Percentiles rank a stretch among this genome's conserved stretches.
Conservation (phyloP, 2,329 filamentous ascomycete species). For the Penicillium vulpinum region DNA sequence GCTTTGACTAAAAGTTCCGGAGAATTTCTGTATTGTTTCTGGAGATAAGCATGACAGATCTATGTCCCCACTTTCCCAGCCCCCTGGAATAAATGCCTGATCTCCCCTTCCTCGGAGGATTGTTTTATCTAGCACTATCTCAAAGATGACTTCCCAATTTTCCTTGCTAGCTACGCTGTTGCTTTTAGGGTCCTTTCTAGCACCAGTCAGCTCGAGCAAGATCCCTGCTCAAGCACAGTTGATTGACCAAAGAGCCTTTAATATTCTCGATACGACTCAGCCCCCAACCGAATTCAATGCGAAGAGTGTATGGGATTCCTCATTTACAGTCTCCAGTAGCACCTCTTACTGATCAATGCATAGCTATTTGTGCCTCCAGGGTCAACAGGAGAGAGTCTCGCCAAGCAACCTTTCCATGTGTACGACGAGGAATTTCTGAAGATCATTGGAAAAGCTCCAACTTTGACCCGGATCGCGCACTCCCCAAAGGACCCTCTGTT, state of each 20-base stretch:
- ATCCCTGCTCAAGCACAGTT: slow-evolving; percentile 20
- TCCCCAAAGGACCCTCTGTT: slow-evolving; percentile 13
- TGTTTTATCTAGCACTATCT: neutral
- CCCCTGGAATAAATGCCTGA: neutral
- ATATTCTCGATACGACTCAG: slow-evolving; percentile 18
- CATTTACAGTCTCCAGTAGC: neutral
- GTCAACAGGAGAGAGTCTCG: slow-evolving; percentile 9
- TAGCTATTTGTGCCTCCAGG: slow-evolving; percentile 16
- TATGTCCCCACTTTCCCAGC: neutral
- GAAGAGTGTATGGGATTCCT: slow-evolving; percentile 6
- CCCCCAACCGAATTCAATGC: slow-evolving; percentile 17
- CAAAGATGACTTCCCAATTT: neutral
- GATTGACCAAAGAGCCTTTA: slow-evolving; percentile 19
- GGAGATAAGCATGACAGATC: neutral
- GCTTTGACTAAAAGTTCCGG: neutral
- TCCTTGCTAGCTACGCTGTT: neutral
- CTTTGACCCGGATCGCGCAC: slow-evolving; percentile 14
- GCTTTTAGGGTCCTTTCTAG: neutral
- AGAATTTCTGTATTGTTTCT: neutral
- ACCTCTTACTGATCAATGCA: neutral
- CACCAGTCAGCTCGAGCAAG: slow-evolving; percentile 11
- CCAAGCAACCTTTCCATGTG: slow-evolving; percentile 13
- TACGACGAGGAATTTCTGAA: slow-evolving; percentile 18
- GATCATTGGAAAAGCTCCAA: slow-evolving; percentile 9
- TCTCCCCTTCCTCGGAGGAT: neutral